Evolutionary conservation across 2,329 filamentous ascomycete species (phyloP).

Genomic region (Verticillium albo-atrum): DNA sequence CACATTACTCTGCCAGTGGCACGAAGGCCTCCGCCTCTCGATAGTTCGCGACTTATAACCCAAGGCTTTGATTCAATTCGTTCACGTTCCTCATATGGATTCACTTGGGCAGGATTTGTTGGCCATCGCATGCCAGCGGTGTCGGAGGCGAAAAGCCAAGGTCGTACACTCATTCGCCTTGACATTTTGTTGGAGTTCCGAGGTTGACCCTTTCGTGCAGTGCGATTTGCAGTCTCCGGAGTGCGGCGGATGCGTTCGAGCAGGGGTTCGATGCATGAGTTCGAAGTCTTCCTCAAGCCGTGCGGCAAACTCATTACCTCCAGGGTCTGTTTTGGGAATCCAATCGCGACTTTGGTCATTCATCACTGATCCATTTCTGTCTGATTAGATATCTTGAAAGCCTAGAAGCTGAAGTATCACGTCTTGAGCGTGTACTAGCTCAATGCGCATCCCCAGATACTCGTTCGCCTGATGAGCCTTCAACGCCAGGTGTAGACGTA

Average conservation of each 20-base stretch:
- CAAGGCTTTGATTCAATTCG: too few species aligned
- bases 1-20: too few species aligned
- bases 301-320: background rate
- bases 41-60: too few species aligned
- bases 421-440: background rate
- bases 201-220: background rate
- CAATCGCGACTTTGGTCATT: background rate
- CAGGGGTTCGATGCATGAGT: background rate
- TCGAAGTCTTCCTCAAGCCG: background rate
- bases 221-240: background rate
- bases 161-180: background rate
- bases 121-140: background rate
- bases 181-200: background rate
- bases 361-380: background rate
- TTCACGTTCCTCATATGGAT: too few species aligned
- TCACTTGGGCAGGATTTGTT: background rate
- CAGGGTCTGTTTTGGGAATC: background rate
- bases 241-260: background rate
- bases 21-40: too few species aligned
- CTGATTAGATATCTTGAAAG: background rate
- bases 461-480: too few species aligned
- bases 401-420: background rate
- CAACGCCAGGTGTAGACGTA: too few species aligned
- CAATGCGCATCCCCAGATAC: too few species aligned
- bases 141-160: background rate